These are phyloP conservation scores for Rutidosis leptorrhynchoides DNA, from an alignment of 129 eudicot genomes.

Conservation along the genomic window DNA sequence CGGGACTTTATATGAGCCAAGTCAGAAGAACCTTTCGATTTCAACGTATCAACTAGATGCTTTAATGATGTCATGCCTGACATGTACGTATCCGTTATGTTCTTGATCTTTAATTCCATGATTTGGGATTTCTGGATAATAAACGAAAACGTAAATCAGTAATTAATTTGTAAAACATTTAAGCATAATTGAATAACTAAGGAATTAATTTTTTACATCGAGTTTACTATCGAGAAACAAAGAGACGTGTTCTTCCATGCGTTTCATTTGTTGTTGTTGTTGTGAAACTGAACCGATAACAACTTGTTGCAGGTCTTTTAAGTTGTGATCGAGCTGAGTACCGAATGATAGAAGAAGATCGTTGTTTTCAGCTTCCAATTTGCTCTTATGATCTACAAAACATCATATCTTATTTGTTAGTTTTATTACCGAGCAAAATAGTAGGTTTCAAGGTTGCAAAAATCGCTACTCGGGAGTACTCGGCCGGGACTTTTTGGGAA, in stretches of 20 bases:
- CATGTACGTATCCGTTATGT: slow-evolving; percentile 48
- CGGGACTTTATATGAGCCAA: slow-evolving; percentile 51
- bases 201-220: slow-evolving; percentile 46
- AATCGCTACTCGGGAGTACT: no score
- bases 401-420: slow-evolving; percentile 21
- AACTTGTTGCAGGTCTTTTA: slow-evolving; percentile 69
- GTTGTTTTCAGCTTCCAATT: slow-evolving; percentile 70
- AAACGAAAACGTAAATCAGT: slow-evolving; percentile 24
- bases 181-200: slow-evolving; percentile 14
- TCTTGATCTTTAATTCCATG: slow-evolving; percentile 65
- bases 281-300: slow-evolving; percentile 59
- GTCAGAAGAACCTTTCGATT: slow-evolving; percentile 53
- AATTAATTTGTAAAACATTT: background rate
- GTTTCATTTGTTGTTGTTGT: slow-evolving; percentile 65
- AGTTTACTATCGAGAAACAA: slow-evolving; percentile 71
- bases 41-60: slow-evolving; percentile 48
- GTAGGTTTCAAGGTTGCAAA: no score
- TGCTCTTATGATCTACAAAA: slow-evolving; percentile 66
- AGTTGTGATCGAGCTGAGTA: slow-evolving; percentile 61
- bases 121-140: slow-evolving; percentile 48
- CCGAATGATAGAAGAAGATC: slow-evolving; percentile 64
- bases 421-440: slow-evolving; percentile 5
- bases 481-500: no score
- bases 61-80: slow-evolving; percentile 50
- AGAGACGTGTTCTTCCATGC: slow-evolving; percentile 55